Base-by-base conservation (phyloP, 306 rosid genomes). In the Sindora glabra region DNA sequence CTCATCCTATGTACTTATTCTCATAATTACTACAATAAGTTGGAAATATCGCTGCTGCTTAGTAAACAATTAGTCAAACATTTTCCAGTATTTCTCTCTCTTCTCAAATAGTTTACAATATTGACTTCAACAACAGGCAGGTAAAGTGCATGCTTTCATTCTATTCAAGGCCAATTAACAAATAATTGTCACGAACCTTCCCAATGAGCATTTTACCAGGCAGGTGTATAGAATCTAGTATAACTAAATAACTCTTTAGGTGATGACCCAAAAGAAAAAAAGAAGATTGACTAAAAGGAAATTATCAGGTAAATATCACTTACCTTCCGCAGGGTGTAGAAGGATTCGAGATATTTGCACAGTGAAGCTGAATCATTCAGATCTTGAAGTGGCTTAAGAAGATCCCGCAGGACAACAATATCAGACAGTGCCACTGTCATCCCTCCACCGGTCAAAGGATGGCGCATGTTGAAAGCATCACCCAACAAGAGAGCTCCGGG, bases 341-440 rank as follows among this genome's bases (percentile, higher is more conserved):
- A 85, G 14, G 85, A 70, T 57, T 76, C 77, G 4, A 85, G 81
- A 69, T 81, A 65, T 48, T 50, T 76, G 72, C 71, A 75, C 34
- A 85, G 38, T 6, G 68, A 72, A 65, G 65, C 19, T 50, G 79
- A 42, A 54, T 81, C 76, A 8, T 76, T 59, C 8, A 85, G 63
- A 69, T 76, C 55, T 17, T 1, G 19, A 32, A 73, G 24, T 0
- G 81, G 74, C 48, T 69, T 70, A 16, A 85, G 77, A 78, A 85
- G 79, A 65, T 81, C 81, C 9, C 67, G 56, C 11, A 81, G 67
- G 2, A 81, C 39, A 54, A 79, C 88, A 60, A 85, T 65, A 65
- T 85, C 92, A 8, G 85, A 73, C n/a, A 81, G 71, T 44, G 87
- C 83, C 50, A 85, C 88, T 23, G 92, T 85, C 87, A 81, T 79